Evolutionary conservation across 106 monocot species (phyloP), one percentile per base, ranked within the genome.

Genomic region (Agapanthus africanus): DNA sequence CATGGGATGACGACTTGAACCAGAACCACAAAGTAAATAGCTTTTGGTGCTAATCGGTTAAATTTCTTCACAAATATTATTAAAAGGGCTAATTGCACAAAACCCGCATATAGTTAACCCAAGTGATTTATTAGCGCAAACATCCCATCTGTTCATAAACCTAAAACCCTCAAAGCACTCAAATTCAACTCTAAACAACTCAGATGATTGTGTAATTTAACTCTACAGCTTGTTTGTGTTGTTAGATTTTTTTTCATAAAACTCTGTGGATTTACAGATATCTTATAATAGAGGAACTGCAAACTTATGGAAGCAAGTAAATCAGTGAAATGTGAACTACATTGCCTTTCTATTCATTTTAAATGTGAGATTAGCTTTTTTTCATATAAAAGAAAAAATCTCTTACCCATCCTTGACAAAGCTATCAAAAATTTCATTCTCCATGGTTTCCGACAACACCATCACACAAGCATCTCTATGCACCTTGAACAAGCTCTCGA

Each of bases 361-460:
- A 30, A 57, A 14, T 57, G 10, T 30, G 56, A 13, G 27, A 30
- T 30, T 57, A 10, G 56, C 30, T 57, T 27, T 49, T 31, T 57
- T 57, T 22, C n/a, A 64, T 47, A 13, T 0, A n/a, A 35, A 62
- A 62, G 4, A 36, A 62, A 39, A 37, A 36, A 35, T 63, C 2
- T 41, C 66, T 31, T 87, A 99, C 97, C 97, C 93, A 67, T 99
- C 87, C 59, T 93, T 86, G 33, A 83, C 84, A 26, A 93, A 90
- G 16, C 85, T 87, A 44, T 62, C 60, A 70, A 99, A 99, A 84
- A 87, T 93, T 15, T 99, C 79, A 30, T 90, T 71, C 61, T 99
- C 97, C 80, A 99, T 70, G 26, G 80, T 92, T 70, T 99, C 97
- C 5, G 97, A 87, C 59, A 93, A 79, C 60, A 99, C 35, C 5